Evolutionary conservation across 441 rosid species (phyloP), one percentile per base, ranked within the genome.

Genomic region (Gossypium schwendimanii): DNA sequence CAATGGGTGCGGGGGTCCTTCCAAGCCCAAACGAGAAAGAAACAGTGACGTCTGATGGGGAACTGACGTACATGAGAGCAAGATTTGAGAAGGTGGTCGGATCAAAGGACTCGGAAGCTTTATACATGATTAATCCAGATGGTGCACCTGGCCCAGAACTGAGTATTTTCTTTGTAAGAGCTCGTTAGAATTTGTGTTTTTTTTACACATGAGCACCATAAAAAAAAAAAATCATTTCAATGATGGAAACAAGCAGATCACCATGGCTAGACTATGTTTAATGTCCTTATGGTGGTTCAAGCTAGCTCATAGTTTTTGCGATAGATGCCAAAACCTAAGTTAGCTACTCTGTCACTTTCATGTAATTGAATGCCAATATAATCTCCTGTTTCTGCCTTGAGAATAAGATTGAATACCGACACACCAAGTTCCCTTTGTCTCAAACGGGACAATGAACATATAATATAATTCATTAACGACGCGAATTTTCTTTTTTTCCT

Each of bases 1-100:
- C 97, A 4, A 94, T 94, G 98, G 98, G 97, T 0, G 98, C 98
- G 2, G 98, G 98, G 1, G 97, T 91, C 1, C 87, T 91, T 60
- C 98, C 98, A 0, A 70, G 86, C 44, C 90, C 89, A 2, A 83
- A 84, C 63, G 87, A 84, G 64, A 85, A 88, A 76, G 86, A 84
- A 61, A 75, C 78, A 17, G 73, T 14, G 2, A 12, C 73, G 2
- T 73, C 78, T 0, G 97, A 90, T 44, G 98, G 98, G 36, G 97
- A 91, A 70, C 76, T 91, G 84, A 90, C 97, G 2, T 91, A 90
- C 72, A 90, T 93, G 81, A 88, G 98, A 76, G 97, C 92, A 10
- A 80, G 97, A 63, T 93, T 93, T 63, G 96, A 93, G 50, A 82
- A 91, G 80, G 96, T 87, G 45, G 85, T 85, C 69, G 98, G 98